Evolutionary conservation across 1,284 basidiomycete species (phyloP), one percentile per base, ranked within the genome.

Genomic region (Tremellales sp.): DNA sequence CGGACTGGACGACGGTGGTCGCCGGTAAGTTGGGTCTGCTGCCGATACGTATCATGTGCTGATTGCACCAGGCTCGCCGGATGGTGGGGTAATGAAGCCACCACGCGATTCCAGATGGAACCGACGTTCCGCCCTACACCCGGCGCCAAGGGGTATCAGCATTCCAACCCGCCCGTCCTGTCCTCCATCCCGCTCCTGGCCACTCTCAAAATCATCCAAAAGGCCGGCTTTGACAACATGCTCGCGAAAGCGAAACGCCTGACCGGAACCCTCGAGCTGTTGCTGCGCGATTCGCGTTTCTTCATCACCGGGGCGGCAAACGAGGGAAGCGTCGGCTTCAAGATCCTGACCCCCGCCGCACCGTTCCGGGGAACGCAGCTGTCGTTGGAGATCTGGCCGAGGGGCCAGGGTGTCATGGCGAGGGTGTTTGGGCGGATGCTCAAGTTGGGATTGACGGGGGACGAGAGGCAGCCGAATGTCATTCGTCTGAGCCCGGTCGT

Each of bases 11-110:
- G 64, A 71, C 50, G 57, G 59, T 14, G 66, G 64, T 9, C 54
- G 66, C 39, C 46, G 65, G 64, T 69, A 29, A 46, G 66, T 48
- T 18, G 4, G 13, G 26, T 16, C 33, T 37, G 21, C 21, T 24
- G 13, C 21, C 22, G 29, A 40, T 21, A 39, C 18, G 21, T 38
- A 27, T 24, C 25, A 24, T 52, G 39, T 19, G 45, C 50, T 54
- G 55, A 51, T 42, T 24, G 24, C 47, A 24, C n/a, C 60, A 90
- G 93, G 63, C 83, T 85, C 49, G 85, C 91, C 19, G 94, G 95
- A 28, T 99, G 94, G 94, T 99, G 92, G 90, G 94, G 95, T 38
- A 91, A 97, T 70, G 82, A 92, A 63, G 78, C 83, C 19, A 68
- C 76, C 48, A 93, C 89, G 31, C 84, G 95, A 32, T 98, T 99